Evolutionary conservation across 106 monocot species (phyloP).

Genomic region (Dactylorhiza incarnata): DNA sequence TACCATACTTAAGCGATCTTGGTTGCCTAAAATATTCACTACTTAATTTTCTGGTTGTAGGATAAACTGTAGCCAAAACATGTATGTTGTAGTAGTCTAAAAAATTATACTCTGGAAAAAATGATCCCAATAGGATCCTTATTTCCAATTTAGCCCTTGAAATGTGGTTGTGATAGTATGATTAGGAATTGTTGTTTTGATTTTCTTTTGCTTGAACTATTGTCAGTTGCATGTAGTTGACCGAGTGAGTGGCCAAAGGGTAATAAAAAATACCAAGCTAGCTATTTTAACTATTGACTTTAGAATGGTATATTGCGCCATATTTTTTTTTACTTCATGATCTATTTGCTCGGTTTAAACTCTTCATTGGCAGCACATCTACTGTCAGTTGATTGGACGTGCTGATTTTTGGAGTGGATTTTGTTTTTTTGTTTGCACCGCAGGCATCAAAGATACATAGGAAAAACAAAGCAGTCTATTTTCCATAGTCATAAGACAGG

Average conservation of each 20-base stretch:
- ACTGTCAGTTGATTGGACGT: neutral
- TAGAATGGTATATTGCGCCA: neutral
- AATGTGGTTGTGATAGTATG: neutral
- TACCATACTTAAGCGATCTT: too few species aligned
- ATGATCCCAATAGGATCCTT: too few species aligned
- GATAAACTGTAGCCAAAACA: too few species aligned
- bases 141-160: too few species aligned
- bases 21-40: too few species aligned
- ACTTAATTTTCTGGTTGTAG: too few species aligned
- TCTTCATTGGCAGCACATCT: neutral
- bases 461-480: slow-evolving; percentile 88
- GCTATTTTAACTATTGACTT: neutral
- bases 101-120: too few species aligned
- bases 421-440: slow-evolving; percentile 2
- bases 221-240: neutral
- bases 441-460: slow-evolving; percentile 92
- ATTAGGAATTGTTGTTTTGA: neutral
- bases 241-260: neutral
- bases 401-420: neutral
- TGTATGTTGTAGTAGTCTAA: too few species aligned
- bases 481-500: slow-evolving; percentile 94
- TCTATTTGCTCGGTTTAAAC: slow-evolving; percentile 4
- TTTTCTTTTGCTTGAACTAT: neutral
- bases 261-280: neutral
- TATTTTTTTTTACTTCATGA: neutral